A percentile compares a stretch with the other conserved stretches of the same genome.
Conservation (phyloP, 2,329 filamentous ascomycete species). For the Claviceps sp. region DNA sequence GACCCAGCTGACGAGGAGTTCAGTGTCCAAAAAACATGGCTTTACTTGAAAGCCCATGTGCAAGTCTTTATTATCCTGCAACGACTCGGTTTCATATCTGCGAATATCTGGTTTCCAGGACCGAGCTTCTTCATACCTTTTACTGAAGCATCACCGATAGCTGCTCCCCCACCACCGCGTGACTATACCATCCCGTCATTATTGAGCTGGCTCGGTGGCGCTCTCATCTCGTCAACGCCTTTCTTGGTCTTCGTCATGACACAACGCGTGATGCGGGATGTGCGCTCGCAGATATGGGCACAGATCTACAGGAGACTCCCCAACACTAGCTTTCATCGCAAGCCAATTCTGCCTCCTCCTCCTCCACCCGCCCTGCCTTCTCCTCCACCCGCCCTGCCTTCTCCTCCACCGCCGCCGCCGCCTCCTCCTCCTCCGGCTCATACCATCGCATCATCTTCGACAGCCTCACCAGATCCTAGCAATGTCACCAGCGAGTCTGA, state of each 20-base stretch:
- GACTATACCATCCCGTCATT: conserved; percentile 26
- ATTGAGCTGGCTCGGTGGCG: conserved; percentile 27
- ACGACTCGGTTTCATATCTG: conserved; percentile 32
- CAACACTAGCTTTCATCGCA: conserved; percentile 20
- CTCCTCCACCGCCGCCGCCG: conserved; percentile 11
- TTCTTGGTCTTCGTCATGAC: conserved; percentile 33
- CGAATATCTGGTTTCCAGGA: conserved; percentile 27
- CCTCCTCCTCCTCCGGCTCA: conserved; percentile 9
- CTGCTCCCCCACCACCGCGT: conserved; percentile 28
- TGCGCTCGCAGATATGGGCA: conserved; percentile 24
- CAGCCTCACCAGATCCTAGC: neutral
- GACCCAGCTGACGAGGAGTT: conserved; percentile 5
- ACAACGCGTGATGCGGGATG: conserved; percentile 22
- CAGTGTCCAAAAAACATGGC: conserved; percentile 21
- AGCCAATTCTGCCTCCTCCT: conserved; percentile 7
- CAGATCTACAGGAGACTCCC: conserved; percentile 27
- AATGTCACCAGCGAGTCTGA: neutral
- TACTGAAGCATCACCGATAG: conserved; percentile 34
- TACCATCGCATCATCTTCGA: neutral
- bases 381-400: conserved; percentile 10
- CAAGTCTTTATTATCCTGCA: conserved; percentile 40
- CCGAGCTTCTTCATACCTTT: conserved; percentile 42
- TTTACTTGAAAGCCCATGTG: conserved; percentile 34
- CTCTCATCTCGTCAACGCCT: conserved; percentile 30
- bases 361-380: conserved; percentile 4